Conservation (phyloP, 179 eudicot genomes). For the Silene coronaria region DNA sequence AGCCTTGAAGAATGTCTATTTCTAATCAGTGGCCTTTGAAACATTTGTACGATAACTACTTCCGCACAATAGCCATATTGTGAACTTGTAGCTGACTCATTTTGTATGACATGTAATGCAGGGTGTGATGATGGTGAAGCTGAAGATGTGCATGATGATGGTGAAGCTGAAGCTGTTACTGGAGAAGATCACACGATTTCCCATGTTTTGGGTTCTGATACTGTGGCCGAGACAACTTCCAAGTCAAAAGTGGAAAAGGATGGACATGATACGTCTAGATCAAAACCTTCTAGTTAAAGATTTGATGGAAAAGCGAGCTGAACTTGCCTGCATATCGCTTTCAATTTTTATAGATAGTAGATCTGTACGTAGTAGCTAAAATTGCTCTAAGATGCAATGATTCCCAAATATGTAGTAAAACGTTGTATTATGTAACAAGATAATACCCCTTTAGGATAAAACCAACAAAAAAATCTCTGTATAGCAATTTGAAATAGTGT, state of each 20-base stretch:
- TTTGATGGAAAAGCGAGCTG: background rate
- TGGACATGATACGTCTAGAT: background rate
- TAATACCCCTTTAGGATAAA: too few species aligned
- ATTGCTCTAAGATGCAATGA: background rate
- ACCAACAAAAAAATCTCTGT: too few species aligned
- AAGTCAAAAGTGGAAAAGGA: conserved; percentile 4
- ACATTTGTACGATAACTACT: background rate
- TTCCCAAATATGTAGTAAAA: too few species aligned
- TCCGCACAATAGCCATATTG: too few species aligned
- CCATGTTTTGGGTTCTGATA: conserved; percentile 5
- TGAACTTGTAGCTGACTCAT: background rate
- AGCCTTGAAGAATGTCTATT: background rate
- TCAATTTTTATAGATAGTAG: background rate
- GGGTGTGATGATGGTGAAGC: conserved; percentile 12
- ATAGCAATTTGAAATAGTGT: too few species aligned
- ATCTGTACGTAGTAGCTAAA: background rate
- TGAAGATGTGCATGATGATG: background rate
- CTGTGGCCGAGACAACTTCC: background rate
- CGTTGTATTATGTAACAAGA: too few species aligned
- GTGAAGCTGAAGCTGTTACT: conserved; percentile 8
- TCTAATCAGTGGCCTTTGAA: too few species aligned
- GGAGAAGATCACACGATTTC: background rate
- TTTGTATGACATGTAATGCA: conserved; percentile 1
- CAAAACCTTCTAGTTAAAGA: background rate
- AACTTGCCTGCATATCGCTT: background rate